phyloP scores from a whole-genome alignment of 148 eudicot species.

The Amaranthus palmeri region DNA sequence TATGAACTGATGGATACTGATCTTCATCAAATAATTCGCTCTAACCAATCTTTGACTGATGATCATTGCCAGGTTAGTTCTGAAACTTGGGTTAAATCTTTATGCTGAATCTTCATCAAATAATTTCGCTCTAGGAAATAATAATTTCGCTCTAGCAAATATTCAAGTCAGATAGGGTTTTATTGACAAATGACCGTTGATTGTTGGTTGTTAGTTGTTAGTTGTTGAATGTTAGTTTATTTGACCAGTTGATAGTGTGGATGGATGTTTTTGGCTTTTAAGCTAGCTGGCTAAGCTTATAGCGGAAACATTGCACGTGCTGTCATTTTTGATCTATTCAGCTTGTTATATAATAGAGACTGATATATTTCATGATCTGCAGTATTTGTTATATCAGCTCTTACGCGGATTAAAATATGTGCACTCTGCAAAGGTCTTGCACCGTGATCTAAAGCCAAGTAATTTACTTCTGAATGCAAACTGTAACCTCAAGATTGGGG shows the following conservation, averaged over 20 bases:
- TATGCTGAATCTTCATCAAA: constrained; percentile 28
- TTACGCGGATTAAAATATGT: constrained; percentile 42
- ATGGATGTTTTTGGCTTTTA: no score
- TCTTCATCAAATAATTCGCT: constrained; percentile 38
- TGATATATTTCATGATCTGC: not conserved
- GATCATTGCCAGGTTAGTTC: constrained; percentile 26
- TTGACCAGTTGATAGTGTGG: no score
- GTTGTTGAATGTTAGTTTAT: no score
- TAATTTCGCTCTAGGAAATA: not conserved
- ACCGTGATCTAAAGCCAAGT: constrained; percentile 45
- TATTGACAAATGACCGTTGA: not conserved
- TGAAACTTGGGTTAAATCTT: constrained; percentile 12
- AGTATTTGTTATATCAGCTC: constrained; percentile 24
- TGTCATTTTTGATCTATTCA: no score
- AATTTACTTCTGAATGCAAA: constrained; percentile 44
- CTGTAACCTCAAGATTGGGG: constrained; percentile 42
- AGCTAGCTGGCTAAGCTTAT: no score
- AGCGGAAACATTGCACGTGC: no score
- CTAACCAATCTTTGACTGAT: constrained; percentile 33
- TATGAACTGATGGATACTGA: constrained; percentile 50
- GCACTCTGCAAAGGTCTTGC: constrained; percentile 44
- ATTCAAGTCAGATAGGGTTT: not conserved
- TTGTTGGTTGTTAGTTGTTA: no score
- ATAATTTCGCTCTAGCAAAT: not conserved
- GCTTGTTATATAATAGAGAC: no score